Evolutionary conservation across 495 filamentous ascomycete genomes (phyloP).

Genomic region (Tuber calosporum): DNA sequence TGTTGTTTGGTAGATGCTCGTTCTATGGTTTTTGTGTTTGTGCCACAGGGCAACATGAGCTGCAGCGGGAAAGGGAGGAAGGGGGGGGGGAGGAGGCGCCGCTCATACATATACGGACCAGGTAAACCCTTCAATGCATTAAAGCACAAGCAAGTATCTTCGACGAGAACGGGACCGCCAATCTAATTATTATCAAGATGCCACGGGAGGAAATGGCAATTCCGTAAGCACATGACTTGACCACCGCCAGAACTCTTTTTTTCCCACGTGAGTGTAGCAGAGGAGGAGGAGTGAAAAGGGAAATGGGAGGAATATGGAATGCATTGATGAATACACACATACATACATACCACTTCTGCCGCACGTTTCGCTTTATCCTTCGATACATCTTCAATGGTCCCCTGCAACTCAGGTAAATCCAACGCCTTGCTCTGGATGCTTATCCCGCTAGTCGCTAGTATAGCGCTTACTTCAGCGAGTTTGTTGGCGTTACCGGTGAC

Average conservation of each 20-base stretch:
- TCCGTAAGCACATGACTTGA: neutral
- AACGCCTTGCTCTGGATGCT: constrained; percentile 61
- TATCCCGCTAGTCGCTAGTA: constrained; percentile 66
- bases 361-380: constrained; percentile 78
- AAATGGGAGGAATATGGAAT: neutral
- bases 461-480: constrained; percentile 75
- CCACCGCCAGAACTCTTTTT: neutral
- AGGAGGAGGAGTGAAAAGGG: constrained; percentile 2
- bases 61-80: neutral
- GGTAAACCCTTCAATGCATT: constrained; percentile 79
- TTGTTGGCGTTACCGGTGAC: constrained; percentile 96
- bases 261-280: neutral
- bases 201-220: constrained; percentile 4
- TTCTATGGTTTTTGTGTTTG: neutral
- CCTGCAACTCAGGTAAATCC: constrained; percentile 84
- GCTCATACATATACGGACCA: constrained; percentile 95
- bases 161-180: constrained; percentile 80
- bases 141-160: constrained; percentile 93
- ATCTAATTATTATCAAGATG: constrained; percentile 49
- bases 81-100: neutral
- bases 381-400: constrained; percentile 83
- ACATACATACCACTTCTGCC: constrained; percentile 53
- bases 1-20: too few species aligned
- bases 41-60: neutral
- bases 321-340: neutral